A percentile compares a stretch with the other conserved stretches of the same genome.
These are phyloP conservation scores for Drosera spatulata DNA, from an alignment of 179 eudicot species.

Conservation along the genomic window DNA sequence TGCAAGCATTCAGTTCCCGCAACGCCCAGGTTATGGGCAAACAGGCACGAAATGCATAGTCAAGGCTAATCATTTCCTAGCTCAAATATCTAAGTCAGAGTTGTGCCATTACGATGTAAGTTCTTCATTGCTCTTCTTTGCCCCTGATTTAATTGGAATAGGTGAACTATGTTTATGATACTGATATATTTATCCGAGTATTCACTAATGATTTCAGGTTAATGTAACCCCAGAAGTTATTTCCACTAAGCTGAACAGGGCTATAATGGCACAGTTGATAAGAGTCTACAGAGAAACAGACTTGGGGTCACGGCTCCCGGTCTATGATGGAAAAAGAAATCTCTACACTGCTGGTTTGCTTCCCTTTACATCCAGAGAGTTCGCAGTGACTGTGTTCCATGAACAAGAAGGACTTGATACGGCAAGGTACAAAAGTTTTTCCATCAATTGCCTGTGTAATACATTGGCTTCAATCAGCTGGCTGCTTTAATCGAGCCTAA, in stretches of 20 bases:
- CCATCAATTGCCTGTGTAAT: neutral
- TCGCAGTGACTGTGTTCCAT: conserved; percentile 32
- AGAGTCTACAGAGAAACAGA: conserved; percentile 53
- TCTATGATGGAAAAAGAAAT: conserved; percentile 66
- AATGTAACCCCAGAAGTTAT: conserved; percentile 53
- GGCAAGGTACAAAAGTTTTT: conserved; percentile 25
- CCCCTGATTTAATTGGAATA: neutral
- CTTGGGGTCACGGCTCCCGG: conserved; percentile 68
- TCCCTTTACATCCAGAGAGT: conserved; percentile 61
- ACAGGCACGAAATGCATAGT: conserved; percentile 74
- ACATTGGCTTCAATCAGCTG: neutral
- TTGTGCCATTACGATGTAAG: conserved; percentile 75
- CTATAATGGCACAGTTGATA: conserved; percentile 57
- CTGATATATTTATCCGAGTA: conserved; percentile 1
- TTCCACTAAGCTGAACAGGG: conserved; percentile 56
- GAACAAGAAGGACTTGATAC: conserved; percentile 34
- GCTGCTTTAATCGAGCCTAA: neutral
- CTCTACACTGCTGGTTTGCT: conserved; percentile 70
- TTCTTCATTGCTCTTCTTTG: neutral
- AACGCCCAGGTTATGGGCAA: conserved; percentile 72
- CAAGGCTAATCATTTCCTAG: conserved; percentile 78
- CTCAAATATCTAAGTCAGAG: conserved; percentile 53
- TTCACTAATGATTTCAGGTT: conserved; percentile 35
- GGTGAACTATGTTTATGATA: too few species aligned
- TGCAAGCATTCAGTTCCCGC: conserved; percentile 36